Evolutionary conservation across 192 early-diverging fungal species (phyloP).

Genomic region (Podila verticillata): DNA sequence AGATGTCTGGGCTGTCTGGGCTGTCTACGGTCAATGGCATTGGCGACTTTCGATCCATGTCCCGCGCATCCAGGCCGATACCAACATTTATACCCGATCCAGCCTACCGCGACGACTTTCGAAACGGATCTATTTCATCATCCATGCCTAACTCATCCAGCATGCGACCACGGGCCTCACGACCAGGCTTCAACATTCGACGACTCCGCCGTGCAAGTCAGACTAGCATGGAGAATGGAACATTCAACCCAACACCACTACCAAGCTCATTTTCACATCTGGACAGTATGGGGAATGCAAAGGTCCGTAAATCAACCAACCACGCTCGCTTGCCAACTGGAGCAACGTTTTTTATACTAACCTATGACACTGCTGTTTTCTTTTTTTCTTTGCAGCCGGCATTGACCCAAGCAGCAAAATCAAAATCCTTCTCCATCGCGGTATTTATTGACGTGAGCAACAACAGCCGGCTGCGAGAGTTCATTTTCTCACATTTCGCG

Average conservation of each 20-base stretch:
- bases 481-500: conserved; percentile 68
- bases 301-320: conserved; percentile 11
- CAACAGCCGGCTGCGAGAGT: conserved; percentile 57
- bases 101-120: conserved; percentile 20
- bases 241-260: conserved; percentile 62
- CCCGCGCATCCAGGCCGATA: conserved; percentile 37
- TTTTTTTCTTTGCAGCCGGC: conserved; percentile 19
- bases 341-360: not conserved
- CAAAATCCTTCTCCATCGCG: conserved; percentile 62
- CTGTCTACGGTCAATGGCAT: conserved; percentile 34
- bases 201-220: conserved; percentile 60
- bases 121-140: conserved; percentile 12
- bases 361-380: not conserved
- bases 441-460: conserved; percentile 61
- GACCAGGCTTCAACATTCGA: conserved; percentile 50
- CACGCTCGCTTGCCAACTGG: not conserved
- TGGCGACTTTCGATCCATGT: conserved; percentile 33
- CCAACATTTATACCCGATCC: conserved; percentile 45
- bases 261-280: conserved; percentile 52
- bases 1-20: conserved; percentile 17
- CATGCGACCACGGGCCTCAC: conserved; percentile 24
- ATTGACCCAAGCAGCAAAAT: conserved; percentile 53
- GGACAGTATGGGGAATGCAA: conserved; percentile 39
- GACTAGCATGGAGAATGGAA: conserved; percentile 67
- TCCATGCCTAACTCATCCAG: conserved; percentile 30